Evolutionary conservation across 1,139 yeast genomes (phyloP), one percentile per base, ranked within the genome.

Genomic region (Kazachstania sp.): DNA sequence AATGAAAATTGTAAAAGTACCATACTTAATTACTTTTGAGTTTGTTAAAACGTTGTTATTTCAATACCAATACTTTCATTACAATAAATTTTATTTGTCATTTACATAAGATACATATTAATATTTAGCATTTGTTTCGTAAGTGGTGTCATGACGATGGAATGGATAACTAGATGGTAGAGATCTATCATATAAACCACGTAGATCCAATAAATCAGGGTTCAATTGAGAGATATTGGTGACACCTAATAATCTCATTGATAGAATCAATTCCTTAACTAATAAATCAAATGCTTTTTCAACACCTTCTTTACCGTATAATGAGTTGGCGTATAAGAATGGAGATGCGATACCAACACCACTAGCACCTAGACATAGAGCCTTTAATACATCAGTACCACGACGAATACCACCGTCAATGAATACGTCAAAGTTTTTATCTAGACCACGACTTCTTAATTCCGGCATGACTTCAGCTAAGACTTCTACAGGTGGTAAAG

Each of bases 231-330:
- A 72, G 75, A 88, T 68, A 26, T 71, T 72, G 20, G 78, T 79
- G 32, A 78, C 95, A 37, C 97, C 97, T 45, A 88, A 69, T 43
- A 88, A 71, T 54, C 95, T 74, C 96, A 88, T 86, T 65, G 83
- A 81, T 90, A 86, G 83, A 52, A 76, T 79, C 64, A 88, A 66
- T 63, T 88, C 97, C 51, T 83, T 88, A 61, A 82, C 83, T 56
- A 88, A 71, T 43, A 87, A 68, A 58, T 83, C 88, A 54, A 83
- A 81, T 9, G 94, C 90, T 56, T 77, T 78, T 48, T 71, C 70
- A 16, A 87, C 95, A 50, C 97, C 97, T 8, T 73, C 80, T 49
- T 78, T 84, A 4, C 90, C 90, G 54, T 82, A 82, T 0, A 83
- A 71, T 1, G 83, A 74, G 75, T 81, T 78, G 12, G 87, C 85